Evolutionary conservation across 2,329 filamentous ascomycete genomes (phyloP).

Genomic region (Fusarium anthophilum): DNA sequence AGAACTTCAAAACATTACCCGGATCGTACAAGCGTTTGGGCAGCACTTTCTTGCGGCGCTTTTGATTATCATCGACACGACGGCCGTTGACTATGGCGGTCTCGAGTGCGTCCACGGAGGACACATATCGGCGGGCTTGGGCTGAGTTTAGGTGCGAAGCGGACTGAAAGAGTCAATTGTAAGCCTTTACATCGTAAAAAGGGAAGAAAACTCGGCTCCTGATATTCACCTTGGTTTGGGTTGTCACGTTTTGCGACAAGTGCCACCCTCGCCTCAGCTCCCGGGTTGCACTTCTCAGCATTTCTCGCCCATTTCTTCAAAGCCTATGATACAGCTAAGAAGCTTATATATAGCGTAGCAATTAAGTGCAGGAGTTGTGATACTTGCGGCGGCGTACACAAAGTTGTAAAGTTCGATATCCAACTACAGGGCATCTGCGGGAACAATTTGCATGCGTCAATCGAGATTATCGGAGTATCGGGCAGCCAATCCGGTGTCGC

Average conservation of each 20-base stretch:
- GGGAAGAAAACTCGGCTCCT: background rate
- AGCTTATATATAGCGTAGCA: background rate
- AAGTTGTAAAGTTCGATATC: background rate
- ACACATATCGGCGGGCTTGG: conserved; percentile 8
- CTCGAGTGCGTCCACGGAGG: conserved; percentile 14
- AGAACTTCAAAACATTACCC: background rate
- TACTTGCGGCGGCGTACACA: background rate
- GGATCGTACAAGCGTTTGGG: background rate
- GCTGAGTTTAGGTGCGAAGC: background rate
- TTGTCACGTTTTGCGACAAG: conserved; percentile 35
- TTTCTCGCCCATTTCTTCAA: conserved; percentile 48
- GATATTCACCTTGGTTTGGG: conserved; percentile 36
- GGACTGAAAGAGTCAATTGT: conserved; percentile 22
- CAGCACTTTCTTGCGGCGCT: background rate
- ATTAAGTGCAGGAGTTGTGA: background rate
- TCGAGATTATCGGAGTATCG: conserved; percentile 31
- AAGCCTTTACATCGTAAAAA: background rate
- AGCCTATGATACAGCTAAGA: background rate
- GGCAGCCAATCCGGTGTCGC: conserved; percentile 7
- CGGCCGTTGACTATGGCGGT: conserved; percentile 7
- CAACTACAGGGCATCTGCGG: background rate
- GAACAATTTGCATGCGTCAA: conserved; percentile 40
- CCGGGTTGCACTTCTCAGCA: conserved; percentile 48
- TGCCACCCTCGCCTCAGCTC: conserved; percentile 45
- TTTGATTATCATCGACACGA: background rate